Evolutionary conservation across 2,329 filamentous ascomycete genomes (phyloP).

Genomic region (Ophioceras dolichostomum): DNA sequence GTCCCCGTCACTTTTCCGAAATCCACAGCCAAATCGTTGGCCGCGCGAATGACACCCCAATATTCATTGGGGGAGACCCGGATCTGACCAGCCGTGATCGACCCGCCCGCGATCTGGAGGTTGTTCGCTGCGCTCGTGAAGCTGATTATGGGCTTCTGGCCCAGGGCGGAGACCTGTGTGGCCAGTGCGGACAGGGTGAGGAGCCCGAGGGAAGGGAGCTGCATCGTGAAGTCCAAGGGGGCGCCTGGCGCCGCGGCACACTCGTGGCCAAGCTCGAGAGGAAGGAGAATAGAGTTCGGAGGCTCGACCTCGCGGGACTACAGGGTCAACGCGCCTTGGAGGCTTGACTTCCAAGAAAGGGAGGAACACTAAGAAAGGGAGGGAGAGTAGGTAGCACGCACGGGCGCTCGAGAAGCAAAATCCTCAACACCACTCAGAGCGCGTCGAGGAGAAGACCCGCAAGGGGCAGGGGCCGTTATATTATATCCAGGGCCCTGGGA

Average conservation of each 20-base stretch:
- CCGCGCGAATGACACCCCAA: conserved; percentile 56
- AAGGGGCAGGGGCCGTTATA: too few species aligned
- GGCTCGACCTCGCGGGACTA: too few species aligned
- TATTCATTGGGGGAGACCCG: conserved; percentile 47
- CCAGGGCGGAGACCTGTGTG: conserved; percentile 22
- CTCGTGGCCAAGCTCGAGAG: too few species aligned
- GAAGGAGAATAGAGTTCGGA: too few species aligned
- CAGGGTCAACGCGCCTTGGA: too few species aligned
- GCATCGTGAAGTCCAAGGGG: neutral
- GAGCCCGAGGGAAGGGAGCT: conserved; percentile 1
- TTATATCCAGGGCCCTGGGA: neutral
- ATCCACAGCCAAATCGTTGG: conserved; percentile 53
- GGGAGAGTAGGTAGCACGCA: too few species aligned
- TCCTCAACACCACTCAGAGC: too few species aligned
- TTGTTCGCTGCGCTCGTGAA: conserved; percentile 17
- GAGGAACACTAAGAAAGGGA: too few species aligned
- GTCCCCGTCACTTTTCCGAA: conserved; percentile 59
- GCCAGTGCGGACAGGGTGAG: conserved; percentile 11
- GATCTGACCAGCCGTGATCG: conserved; percentile 30
- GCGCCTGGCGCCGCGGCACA: neutral
- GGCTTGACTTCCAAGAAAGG: too few species aligned
- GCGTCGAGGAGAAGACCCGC: neutral
- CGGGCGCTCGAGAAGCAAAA: too few species aligned
- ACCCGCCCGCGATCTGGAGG: conserved; percentile 23
- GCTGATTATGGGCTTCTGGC: conserved; percentile 35